Evolutionary conservation across 768 basidiomycete species (phyloP).

Genomic region (Boletus reticuloceps): DNA sequence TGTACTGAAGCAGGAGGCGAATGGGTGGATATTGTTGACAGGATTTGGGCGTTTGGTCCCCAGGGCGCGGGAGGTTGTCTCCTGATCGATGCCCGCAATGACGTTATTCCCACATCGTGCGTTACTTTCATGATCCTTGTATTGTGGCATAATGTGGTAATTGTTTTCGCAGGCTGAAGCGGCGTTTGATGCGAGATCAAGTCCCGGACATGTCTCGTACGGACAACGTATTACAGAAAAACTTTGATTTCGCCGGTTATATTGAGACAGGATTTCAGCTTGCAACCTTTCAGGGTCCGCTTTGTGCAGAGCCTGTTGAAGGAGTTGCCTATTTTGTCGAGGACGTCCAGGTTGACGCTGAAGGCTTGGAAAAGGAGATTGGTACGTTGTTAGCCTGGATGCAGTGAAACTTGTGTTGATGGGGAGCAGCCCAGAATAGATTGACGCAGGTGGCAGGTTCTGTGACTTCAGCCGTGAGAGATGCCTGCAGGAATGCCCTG

Average conservation of each 20-base stretch:
- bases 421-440: slow-evolving; percentile 63
- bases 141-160: slow-evolving; percentile 4
- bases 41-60: slow-evolving; percentile 91
- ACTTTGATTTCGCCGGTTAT: slow-evolving; percentile 68
- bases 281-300: slow-evolving; percentile 89
- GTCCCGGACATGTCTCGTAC: slow-evolving; percentile 28
- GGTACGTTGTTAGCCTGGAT: slow-evolving; percentile 40
- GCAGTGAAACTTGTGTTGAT: slow-evolving; percentile 10
- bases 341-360: slow-evolving; percentile 58
- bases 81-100: slow-evolving; percentile 69
- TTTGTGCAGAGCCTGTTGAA: slow-evolving; percentile 93
- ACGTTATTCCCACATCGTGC: slow-evolving; percentile 50
- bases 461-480: slow-evolving; percentile 82
- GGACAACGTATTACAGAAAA: slow-evolving; percentile 37
- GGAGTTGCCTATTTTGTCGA: slow-evolving; percentile 93
- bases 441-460: slow-evolving; percentile 88
- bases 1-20: slow-evolving; percentile 70
- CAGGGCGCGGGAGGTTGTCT: slow-evolving; percentile 84
- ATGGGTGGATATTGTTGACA: slow-evolving; percentile 71
- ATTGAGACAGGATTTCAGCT: slow-evolving; percentile 95
- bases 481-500: slow-evolving; percentile 85
- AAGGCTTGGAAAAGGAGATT: slow-evolving; percentile 61
- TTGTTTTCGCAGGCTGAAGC: slow-evolving; percentile 44
- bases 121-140: slow-evolving; percentile 28
- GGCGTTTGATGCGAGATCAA: slow-evolving; percentile 42